These are phyloP conservation scores for Pascua guehoae DNA, from an alignment of 1,284 basidiomycete species.

Conservation along the genomic window DNA sequence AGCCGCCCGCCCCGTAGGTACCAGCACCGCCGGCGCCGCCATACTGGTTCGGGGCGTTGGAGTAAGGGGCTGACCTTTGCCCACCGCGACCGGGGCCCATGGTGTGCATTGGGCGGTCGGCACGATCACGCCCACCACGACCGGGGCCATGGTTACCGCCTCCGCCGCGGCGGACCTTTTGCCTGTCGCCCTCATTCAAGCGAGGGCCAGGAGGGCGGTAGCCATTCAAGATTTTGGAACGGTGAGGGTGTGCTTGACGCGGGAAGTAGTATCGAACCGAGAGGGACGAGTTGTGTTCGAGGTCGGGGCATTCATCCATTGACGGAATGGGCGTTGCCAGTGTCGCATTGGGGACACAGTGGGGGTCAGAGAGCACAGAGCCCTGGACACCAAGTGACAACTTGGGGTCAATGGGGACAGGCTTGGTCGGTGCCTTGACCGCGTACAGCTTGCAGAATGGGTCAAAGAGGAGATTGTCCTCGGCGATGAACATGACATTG, in stretches of 20 bases:
- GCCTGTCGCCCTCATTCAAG: slow-evolving; percentile 70
- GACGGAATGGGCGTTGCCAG: slow-evolving; percentile 69
- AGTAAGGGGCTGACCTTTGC: slow-evolving; percentile 23
- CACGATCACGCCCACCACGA: slow-evolving; percentile 52
- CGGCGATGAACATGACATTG: slow-evolving; percentile 78
- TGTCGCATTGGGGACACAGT: slow-evolving; percentile 86
- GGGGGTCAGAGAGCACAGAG: slow-evolving; percentile 73
- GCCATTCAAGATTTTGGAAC: slow-evolving; percentile 76
- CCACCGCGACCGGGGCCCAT: no score
- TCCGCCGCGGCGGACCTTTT: slow-evolving; percentile 56
- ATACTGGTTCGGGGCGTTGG: slow-evolving; percentile 23
- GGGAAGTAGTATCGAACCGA: slow-evolving; percentile 89
- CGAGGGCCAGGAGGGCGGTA: slow-evolving; percentile 61
- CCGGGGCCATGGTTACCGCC: slow-evolving; percentile 38
- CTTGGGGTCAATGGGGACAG: slow-evolving; percentile 61
- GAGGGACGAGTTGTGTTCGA: slow-evolving; percentile 79
- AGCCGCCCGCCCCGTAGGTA: no score
- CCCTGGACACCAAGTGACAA: slow-evolving; percentile 78
- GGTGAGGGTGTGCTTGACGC: slow-evolving; percentile 76
- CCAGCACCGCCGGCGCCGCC: neutral
- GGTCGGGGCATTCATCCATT: slow-evolving; percentile 59
- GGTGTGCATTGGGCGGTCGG: slow-evolving; percentile 19
- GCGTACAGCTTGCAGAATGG: slow-evolving; percentile 80
- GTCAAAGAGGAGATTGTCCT: slow-evolving; percentile 79
- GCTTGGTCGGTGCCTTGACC: slow-evolving; percentile 67